These are phyloP conservation scores for Colletotrichum shisoi DNA, from an alignment of 2,329 filamentous ascomycete genomes.

Conservation along the genomic window DNA sequence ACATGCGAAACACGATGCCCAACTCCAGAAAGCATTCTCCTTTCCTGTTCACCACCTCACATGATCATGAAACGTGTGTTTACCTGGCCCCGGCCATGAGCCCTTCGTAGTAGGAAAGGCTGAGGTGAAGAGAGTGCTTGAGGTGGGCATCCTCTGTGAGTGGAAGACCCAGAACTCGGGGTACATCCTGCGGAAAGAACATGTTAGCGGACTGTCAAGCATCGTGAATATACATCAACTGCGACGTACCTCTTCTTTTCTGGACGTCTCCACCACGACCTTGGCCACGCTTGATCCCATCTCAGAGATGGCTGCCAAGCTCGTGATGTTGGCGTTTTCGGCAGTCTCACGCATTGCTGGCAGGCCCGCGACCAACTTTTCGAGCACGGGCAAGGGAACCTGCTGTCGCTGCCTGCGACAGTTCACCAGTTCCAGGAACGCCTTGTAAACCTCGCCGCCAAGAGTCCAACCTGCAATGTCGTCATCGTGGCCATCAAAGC, in stretches of 20 bases:
- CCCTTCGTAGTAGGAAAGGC: slow-evolving; percentile 72
- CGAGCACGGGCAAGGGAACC: slow-evolving; percentile 58
- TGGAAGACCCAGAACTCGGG: slow-evolving; percentile 65
- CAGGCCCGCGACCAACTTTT: slow-evolving; percentile 65
- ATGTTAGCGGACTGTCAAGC: slow-evolving; percentile 39
- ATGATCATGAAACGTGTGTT: neutral
- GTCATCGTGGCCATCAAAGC: slow-evolving; percentile 71
- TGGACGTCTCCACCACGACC: slow-evolving; percentile 64
- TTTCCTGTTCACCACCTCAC: neutral
- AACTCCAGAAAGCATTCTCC: neutral
- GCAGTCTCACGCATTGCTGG: slow-evolving; percentile 61
- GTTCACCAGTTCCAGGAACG: slow-evolving; percentile 64
- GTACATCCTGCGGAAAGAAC: slow-evolving; percentile 51
- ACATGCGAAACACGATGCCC: neutral
- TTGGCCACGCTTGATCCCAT: slow-evolving; percentile 79
- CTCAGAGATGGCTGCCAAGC: slow-evolving; percentile 79
- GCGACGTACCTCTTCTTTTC: slow-evolving; percentile 64
- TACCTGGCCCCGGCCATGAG: slow-evolving; percentile 59
- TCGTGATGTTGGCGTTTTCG: slow-evolving; percentile 54
- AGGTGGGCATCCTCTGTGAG: slow-evolving; percentile 77
- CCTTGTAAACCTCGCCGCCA: slow-evolving; percentile 80
- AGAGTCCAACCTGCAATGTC: slow-evolving; percentile 76
- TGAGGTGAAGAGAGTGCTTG: slow-evolving; percentile 73
- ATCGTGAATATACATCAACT: neutral
- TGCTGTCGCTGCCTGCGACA: slow-evolving; percentile 51